phyloP scores from a whole-genome alignment of 2,329 filamentous ascomycete genomes.

The Colletotrichum sp. region DNA sequence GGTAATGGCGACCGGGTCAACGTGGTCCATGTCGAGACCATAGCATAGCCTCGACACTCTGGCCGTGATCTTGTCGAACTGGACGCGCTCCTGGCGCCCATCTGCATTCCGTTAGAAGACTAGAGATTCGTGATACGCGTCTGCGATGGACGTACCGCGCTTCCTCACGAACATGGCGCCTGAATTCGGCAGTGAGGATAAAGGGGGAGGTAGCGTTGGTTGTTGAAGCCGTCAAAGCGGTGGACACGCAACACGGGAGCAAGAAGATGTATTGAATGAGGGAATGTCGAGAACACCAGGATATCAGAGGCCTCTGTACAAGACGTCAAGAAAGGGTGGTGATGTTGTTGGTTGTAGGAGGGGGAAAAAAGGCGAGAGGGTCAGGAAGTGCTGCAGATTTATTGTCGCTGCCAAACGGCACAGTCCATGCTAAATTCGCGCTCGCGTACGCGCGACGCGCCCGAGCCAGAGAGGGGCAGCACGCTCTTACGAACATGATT shows the following conservation, averaged over 20 bases:
- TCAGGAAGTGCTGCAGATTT: slow-evolving; percentile 22
- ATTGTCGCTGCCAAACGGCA: not conserved
- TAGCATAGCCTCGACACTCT: slow-evolving; percentile 98
- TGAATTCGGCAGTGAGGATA: not conserved
- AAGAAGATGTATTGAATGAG: not conserved
- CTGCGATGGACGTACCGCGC: slow-evolving; percentile 54
- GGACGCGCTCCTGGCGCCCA: slow-evolving; percentile 98
- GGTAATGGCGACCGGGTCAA: slow-evolving; percentile 97
- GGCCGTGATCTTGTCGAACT: slow-evolving; percentile 99
- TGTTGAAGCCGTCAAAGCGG: not conserved
- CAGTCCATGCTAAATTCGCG: not conserved
- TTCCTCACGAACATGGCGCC: slow-evolving; percentile 67
- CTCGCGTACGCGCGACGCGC: slow-evolving; percentile 25
- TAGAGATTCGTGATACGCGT: not conserved
- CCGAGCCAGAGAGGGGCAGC: slow-evolving; percentile 8
- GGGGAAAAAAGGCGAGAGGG: not conserved
- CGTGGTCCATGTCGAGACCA: slow-evolving; percentile 90
- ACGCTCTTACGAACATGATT: not conserved
- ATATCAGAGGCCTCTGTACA: not conserved
- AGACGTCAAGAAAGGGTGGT: not conserved
- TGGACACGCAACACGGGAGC: not conserved
- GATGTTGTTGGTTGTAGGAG: slow-evolving; percentile 12
- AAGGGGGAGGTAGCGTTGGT: not conserved
- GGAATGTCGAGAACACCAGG: slow-evolving; percentile 5
- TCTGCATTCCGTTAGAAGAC: slow-evolving; percentile 57